Conservation (phyloP, 1,284 basidiomycete species). For the Afroboletus lepidellus region DNA sequence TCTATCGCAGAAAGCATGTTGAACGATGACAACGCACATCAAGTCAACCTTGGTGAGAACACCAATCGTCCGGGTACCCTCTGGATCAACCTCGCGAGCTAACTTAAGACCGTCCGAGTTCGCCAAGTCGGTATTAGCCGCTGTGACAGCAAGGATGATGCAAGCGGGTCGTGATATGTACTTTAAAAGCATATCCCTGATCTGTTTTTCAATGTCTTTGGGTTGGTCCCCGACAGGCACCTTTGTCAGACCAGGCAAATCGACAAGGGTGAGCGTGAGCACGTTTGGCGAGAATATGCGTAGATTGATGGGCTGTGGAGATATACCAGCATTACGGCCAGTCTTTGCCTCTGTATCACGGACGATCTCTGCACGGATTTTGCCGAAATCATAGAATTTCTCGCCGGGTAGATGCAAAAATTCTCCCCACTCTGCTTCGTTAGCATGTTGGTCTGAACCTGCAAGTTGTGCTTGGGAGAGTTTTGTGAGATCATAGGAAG, state of each 20-base stretch:
- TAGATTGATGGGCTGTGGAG: slow-evolving; percentile 93
- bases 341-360: slow-evolving; percentile 98
- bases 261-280: slow-evolving; percentile 94
- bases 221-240: slow-evolving; percentile 98
- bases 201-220: slow-evolving; percentile 96
- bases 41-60: slow-evolving; percentile 97
- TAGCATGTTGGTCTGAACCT: slow-evolving; percentile 67
- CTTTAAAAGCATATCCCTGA: slow-evolving; percentile 94
- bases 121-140: slow-evolving; percentile 95
- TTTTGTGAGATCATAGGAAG: slow-evolving; percentile 6
- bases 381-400: slow-evolving; percentile 97
- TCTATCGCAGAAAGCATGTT: slow-evolving; percentile 1
- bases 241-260: slow-evolving; percentile 95
- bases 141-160: slow-evolving; percentile 93
- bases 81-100: slow-evolving; percentile 95
- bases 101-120: slow-evolving; percentile 98
- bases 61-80: slow-evolving; percentile 94
- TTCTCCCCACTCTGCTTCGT: slow-evolving; percentile 96
- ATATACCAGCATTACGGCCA: slow-evolving; percentile 95
- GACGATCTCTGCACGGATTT: slow-evolving; percentile 95
- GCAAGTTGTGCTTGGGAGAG: slow-evolving; percentile 42
- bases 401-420: slow-evolving; percentile 95
- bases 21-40: slow-evolving; percentile 74
- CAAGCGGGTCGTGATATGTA: slow-evolving; percentile 91
- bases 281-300: slow-evolving; percentile 97